Evolutionary conservation across 2,329 filamentous ascomycete species (phyloP), one percentile per base, ranked within the genome.

Genomic region (Neonectria neomacrospora): DNA sequence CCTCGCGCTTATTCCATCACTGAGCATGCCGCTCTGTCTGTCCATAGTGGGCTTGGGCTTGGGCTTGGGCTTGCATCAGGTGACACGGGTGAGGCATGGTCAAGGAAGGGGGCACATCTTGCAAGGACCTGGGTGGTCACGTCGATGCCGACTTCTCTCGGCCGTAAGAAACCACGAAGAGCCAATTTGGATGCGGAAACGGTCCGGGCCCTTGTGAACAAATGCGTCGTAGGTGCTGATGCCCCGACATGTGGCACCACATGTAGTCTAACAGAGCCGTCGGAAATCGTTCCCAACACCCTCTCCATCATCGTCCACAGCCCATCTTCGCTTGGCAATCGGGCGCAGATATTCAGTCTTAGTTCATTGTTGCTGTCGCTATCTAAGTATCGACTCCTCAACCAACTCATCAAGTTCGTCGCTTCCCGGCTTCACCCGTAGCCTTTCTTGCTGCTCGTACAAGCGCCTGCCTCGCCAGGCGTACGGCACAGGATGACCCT

Each of bases 401-500:
- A 47, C 39, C 22, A 37, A 45, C 41, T 42, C 52, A n/a, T 61
- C 37, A 52, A 54, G 37, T 52, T 41, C 26, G 7, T 51, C 7
- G 37, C 54, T 20, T 53, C 50, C 60, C 50, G 60, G 60, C 55
- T 51, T 63, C 54, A 58, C 54, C 54, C 60, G 54, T 54, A 54
- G 37, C 59, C 41, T 54, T 53, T 16, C 54, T 58, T 28, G 30
- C 48, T 41, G 48, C 47, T 57, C 54, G 30, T 53, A 57, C 59
- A 58, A 58, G 54, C 52, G 28, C 54, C 54, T 63, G 53, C 23
- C 57, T 42, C 37, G 26, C 39, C 26, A 62, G 59, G 50, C 53
- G 56, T 55, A 52, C 55, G 56, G 53, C 23, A 63, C 63, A 73
- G 57, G 58, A 58, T 63, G 54, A 61, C 54, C 41, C 52, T 64